Percentiles rank a stretch among this genome's conserved stretches.
Conservation (phyloP, 176 grass and related monocot species). For the Saccharum spontaneum region DNA sequence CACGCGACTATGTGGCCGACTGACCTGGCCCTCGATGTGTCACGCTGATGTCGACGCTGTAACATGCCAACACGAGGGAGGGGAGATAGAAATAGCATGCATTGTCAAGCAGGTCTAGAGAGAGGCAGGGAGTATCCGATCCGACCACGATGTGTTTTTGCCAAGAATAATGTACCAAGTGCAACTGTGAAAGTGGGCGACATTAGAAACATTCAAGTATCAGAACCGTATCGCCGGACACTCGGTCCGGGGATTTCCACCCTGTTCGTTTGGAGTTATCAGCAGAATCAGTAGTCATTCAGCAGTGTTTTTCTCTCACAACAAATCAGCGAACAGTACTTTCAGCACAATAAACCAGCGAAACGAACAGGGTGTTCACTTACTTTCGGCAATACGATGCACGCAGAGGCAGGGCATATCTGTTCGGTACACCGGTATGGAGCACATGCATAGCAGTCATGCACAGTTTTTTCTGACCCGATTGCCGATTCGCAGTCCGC, state of each 20-base stretch:
- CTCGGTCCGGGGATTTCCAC: background rate
- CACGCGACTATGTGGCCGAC: background rate
- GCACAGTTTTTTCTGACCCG: too few species aligned
- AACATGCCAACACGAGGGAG: background rate
- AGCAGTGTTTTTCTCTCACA: too few species aligned
- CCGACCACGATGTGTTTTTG: background rate
- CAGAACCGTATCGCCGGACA: background rate
- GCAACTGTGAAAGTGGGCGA: background rate
- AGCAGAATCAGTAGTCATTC: too few species aligned
- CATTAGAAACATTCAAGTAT: background rate
- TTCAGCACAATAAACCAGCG: too few species aligned
- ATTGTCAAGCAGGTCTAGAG: background rate
- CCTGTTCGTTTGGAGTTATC: too few species aligned
- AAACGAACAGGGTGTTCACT: too few species aligned
- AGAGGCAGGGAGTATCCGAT: background rate
- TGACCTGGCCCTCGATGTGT: background rate
- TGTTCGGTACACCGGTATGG: constrained; percentile 15
- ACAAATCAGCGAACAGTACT: too few species aligned
- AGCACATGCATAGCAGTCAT: background rate
- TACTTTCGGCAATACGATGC: background rate
- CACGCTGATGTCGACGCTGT: background rate
- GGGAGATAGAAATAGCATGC: background rate
- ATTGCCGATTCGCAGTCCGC: background rate
- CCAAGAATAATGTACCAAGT: background rate
- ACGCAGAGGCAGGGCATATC: background rate